Conservation (phyloP, 129 eudicot species). For the Saposhnikovia divaricata region DNA sequence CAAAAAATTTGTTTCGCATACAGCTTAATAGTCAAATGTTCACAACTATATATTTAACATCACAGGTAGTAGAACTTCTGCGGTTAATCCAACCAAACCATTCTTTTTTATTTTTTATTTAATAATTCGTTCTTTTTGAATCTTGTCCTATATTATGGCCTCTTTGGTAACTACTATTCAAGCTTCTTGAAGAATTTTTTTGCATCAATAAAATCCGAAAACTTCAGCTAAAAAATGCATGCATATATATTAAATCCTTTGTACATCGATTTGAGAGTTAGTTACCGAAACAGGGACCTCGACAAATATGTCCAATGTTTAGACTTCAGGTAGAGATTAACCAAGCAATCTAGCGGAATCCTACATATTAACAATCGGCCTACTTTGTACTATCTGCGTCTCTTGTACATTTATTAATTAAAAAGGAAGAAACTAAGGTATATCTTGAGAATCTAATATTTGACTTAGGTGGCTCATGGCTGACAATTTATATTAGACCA, state of each 20-base stretch:
- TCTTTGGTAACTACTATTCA: neutral
- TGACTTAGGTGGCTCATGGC: neutral
- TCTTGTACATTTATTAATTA: neutral
- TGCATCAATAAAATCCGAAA: neutral
- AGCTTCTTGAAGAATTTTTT: neutral
- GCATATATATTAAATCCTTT: neutral
- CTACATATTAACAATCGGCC: neutral
- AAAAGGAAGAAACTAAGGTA: neutral
- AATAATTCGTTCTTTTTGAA: neutral
- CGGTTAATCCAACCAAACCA: neutral
- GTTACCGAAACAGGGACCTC: neutral
- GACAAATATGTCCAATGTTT: neutral
- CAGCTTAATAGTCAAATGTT: neutral
- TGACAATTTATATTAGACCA: neutral
- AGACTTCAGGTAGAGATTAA: neutral
- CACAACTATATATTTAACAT: neutral
- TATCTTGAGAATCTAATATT: too few species aligned
- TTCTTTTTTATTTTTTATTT: too few species aligned
- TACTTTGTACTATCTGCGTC: neutral
- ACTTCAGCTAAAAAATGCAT: too few species aligned
- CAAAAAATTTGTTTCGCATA: too few species aligned
- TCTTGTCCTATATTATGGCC: neutral
- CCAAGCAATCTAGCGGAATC: neutral
- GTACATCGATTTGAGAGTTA: neutral
- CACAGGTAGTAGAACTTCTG: neutral